These are phyloP conservation scores for Chytridium lagenaria DNA, from an alignment of 371 early-diverging fungal species.

Conservation along the genomic window DNA sequence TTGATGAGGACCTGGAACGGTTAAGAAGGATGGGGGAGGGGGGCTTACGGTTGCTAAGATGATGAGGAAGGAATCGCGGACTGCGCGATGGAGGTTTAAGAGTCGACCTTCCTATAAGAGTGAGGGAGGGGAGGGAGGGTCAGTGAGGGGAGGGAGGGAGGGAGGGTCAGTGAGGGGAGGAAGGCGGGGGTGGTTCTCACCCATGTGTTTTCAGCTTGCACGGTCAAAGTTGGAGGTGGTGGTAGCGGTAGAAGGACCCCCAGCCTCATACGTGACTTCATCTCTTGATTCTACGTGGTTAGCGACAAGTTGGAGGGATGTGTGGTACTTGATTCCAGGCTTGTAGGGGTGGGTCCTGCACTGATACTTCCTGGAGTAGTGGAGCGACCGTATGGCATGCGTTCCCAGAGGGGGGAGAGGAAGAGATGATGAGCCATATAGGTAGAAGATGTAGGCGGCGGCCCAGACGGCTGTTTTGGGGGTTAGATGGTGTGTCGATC, in stretches of 20 bases:
- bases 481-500: no score
- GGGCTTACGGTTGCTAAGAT: slow-evolving; percentile 1
- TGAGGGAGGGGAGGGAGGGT: no score
- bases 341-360: not conserved
- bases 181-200: no score
- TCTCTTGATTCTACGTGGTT: slow-evolving; percentile 1
- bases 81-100: slow-evolving; percentile 11
- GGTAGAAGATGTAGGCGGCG: slow-evolving; percentile 25
- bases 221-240: no score
- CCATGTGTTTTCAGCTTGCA: no score
- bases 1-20: not conserved
- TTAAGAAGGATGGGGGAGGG: not conserved
- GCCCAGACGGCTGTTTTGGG: slow-evolving; percentile 26
- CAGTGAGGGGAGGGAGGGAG: no score
- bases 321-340: no score
- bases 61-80: slow-evolving; percentile 10
- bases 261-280: not conserved
- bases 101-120: slow-evolving; percentile 14
- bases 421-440: slow-evolving; percentile 23
- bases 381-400: slow-evolving; percentile 8
- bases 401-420: slow-evolving; percentile 25
- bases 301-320: not conserved
- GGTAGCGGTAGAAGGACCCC: no score
- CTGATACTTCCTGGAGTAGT: not conserved
- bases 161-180: no score